These are phyloP conservation scores for Dichotomocladium elegans DNA, from an alignment of 371 early-diverging fungal genomes.

Conservation along the genomic window DNA sequence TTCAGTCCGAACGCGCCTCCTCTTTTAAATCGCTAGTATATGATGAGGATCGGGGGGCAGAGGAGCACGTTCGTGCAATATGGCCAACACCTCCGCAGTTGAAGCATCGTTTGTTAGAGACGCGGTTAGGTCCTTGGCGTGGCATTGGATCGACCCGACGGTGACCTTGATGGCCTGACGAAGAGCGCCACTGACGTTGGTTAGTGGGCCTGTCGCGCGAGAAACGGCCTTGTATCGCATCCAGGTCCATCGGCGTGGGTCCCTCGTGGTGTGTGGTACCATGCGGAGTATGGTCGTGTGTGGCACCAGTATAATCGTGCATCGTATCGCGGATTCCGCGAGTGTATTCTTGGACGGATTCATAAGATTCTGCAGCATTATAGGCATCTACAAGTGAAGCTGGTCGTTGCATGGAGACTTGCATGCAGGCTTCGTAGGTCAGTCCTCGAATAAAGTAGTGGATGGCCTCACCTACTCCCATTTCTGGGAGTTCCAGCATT, in stretches of 20 bases:
- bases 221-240: no score
- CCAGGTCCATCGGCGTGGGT: neutral
- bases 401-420: constrained; percentile 1
- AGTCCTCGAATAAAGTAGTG: constrained; percentile 4
- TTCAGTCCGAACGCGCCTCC: neutral
- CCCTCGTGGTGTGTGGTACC: no score
- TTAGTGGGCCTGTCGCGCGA: no score
- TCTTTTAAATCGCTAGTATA: neutral
- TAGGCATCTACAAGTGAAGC: no score
- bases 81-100: neutral
- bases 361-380: no score
- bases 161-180: no score
- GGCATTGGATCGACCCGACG: no score
- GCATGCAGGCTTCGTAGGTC: constrained; percentile 5
- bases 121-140: no score
- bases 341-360: neutral
- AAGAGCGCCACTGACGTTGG: no score
- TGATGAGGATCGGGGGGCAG: neutral
- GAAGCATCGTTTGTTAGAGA: no score
- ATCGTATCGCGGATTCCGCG: no score
- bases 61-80: neutral
- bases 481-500: constrained; percentile 8
- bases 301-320: no score
- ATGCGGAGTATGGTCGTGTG: neutral
- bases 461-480: constrained; percentile 3